Evolutionary conservation across 257 asterid genomes (phyloP).

Genomic region (Ilex asprella): DNA sequence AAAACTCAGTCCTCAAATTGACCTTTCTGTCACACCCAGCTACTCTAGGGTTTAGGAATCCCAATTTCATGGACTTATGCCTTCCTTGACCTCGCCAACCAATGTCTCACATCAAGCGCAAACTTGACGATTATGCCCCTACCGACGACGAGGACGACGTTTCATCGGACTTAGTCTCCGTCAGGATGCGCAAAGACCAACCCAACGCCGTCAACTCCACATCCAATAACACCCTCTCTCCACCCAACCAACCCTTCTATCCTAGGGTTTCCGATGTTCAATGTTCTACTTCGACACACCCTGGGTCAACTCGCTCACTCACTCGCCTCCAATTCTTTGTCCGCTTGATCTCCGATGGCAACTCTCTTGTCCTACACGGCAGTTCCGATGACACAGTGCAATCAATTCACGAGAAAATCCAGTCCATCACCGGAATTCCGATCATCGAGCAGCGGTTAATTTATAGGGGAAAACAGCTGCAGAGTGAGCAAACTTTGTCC

Average conservation of each 20-base stretch:
- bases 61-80: too few relatives aligned
- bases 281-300: conserved; percentile 24
- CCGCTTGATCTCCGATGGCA: conserved; percentile 49
- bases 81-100: neutral
- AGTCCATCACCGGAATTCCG: conserved; percentile 50
- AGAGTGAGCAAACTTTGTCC: conserved; percentile 55
- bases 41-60: too few relatives aligned
- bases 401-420: conserved; percentile 51
- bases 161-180: conserved; percentile 8
- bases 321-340: conserved; percentile 70
- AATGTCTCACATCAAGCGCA: conserved; percentile 36
- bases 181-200: conserved; percentile 68
- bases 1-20: too few relatives aligned
- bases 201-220: conserved; percentile 16
- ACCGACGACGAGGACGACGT: conserved; percentile 30
- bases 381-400: conserved; percentile 45
- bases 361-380: conserved; percentile 55
- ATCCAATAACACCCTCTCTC: conserved; percentile 5
- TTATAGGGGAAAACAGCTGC: conserved; percentile 73
- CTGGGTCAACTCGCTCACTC: conserved; percentile 19
- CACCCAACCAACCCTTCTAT: conserved; percentile 15
- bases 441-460: conserved; percentile 58
- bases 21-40: too few relatives aligned
- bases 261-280: neutral
- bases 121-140: conserved; percentile 47